Evolutionary conservation across 345 rosid genomes (phyloP).

Genomic region (Cardamine resedifolia): DNA sequence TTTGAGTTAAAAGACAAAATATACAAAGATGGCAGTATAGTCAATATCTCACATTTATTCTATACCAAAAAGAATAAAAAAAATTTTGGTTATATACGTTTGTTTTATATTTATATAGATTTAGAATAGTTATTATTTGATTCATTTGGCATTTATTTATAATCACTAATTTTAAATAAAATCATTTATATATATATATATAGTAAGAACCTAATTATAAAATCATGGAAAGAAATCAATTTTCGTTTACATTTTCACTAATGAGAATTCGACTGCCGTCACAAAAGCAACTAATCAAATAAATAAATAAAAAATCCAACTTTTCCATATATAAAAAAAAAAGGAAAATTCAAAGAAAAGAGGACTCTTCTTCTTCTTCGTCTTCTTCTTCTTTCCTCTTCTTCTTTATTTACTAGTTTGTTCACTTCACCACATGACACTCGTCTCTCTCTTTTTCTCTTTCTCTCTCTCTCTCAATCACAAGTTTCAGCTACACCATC

Average conservation of each 20-base stretch:
- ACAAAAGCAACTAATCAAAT: neutral
- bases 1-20: neutral
- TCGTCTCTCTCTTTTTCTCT: constrained; percentile 7
- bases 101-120: neutral
- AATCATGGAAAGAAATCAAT: neutral
- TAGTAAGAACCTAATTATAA: neutral
- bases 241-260: neutral
- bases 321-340: neutral
- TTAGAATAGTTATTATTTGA: neutral
- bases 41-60: neutral
- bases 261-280: neutral
- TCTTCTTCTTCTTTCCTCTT: constrained; percentile 32
- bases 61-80: neutral
- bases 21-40: neutral
- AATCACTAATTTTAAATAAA: too few relatives aligned
- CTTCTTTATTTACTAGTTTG: constrained; percentile 40
- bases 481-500: constrained; percentile 32
- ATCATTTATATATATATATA: neutral
- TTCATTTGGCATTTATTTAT: neutral
- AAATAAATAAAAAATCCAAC: neutral
- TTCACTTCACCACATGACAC: constrained; percentile 39
- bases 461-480: constrained; percentile 22
- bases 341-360: constrained; percentile 27
- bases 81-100: neutral
- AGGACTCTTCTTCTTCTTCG: constrained; percentile 24